Conservation (phyloP, 345 rosid species). For the Reutealis trisperma region DNA sequence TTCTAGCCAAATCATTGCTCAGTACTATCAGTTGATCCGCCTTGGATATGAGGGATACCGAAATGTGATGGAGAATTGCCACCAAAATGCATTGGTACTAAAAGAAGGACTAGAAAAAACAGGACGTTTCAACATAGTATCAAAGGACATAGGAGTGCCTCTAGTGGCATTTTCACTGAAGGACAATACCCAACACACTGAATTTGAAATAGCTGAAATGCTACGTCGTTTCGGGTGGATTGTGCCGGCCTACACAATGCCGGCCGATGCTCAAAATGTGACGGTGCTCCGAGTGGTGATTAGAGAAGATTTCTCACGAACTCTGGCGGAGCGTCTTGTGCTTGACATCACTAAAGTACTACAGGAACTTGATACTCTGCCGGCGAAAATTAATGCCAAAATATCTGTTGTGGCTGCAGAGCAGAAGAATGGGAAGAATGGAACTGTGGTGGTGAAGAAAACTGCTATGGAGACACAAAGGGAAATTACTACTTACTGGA, state of each 20-base stretch:
- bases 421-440: conserved; percentile 21
- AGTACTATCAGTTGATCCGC: conserved; percentile 87
- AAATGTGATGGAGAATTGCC: conserved; percentile 91
- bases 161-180: conserved; percentile 87
- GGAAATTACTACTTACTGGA: conserved; percentile 75
- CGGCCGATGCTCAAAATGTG: conserved; percentile 80
- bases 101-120: conserved; percentile 74
- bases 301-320: conserved; percentile 89
- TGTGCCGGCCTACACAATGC: conserved; percentile 92
- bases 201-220: conserved; percentile 76
- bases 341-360: conserved; percentile 72
- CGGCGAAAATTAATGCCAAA: conserved; percentile 51
- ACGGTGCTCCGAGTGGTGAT: conserved; percentile 91
- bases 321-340: conserved; percentile 88
- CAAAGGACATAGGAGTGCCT: conserved; percentile 86
- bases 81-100: conserved; percentile 63
- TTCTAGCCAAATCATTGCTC: conserved; percentile 87
- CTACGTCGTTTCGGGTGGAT: conserved; percentile 95
- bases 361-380: conserved; percentile 67
- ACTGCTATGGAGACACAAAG: conserved; percentile 59
- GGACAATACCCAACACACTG: conserved; percentile 62
- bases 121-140: conserved; percentile 71
- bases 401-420: conserved; percentile 15
- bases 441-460: conserved; percentile 46
- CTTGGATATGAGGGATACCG: conserved; percentile 83